Evolutionary conservation across 2,329 filamentous ascomycete genomes (phyloP), one percentile per base, ranked within the genome.

Genomic region (Helminthosporium solani): DNA sequence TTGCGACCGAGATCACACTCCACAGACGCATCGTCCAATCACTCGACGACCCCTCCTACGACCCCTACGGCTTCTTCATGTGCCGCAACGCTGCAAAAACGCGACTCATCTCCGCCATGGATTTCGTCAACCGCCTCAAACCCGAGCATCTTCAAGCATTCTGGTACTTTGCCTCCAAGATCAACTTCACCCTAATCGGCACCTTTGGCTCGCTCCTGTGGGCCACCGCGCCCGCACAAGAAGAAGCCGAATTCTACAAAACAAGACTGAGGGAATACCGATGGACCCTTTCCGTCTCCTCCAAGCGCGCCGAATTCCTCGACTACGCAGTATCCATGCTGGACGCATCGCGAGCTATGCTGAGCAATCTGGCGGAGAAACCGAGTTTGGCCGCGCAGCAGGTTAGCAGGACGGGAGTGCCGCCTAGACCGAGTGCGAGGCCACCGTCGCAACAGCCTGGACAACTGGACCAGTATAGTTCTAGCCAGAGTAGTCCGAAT

Each of bases 1-100:
- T 95, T 63, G 90, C 91, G 2, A 90, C 90, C 2, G 91, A 96
- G 72, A 96, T 96, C 63, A 94, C 88, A 0, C 85, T 96, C 18
- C 91, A 96, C 68, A 84, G 91, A 8, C 87, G 88, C 59, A 96
- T 96, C 61, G 88, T 96, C 48, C 86, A 90, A 41, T 91, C 90
- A 1, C 78, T 96, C 33, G 77, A 78, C 33, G 63, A 73, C 0
- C 70, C 75, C 1, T 70, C 73, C 14, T 76, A 74, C 16, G 89
- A 95, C 64, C 81, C 86, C 0, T 95, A 96, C 60, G 83, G 95
- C 40, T 82, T 90, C 44, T 89, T 95, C 70, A 96, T 96, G 58
- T 96, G 91, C 71, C 90, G 92, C 42, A 91, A 86, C 46, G 92
- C 92, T 3, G 92, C 92, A 42, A 96, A 96, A 70, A 95, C 92